Evolutionary conservation across 2,329 filamentous ascomycete species (phyloP), one percentile per base, ranked within the genome.

Genomic region (Ilyonectria mors-panacis): DNA sequence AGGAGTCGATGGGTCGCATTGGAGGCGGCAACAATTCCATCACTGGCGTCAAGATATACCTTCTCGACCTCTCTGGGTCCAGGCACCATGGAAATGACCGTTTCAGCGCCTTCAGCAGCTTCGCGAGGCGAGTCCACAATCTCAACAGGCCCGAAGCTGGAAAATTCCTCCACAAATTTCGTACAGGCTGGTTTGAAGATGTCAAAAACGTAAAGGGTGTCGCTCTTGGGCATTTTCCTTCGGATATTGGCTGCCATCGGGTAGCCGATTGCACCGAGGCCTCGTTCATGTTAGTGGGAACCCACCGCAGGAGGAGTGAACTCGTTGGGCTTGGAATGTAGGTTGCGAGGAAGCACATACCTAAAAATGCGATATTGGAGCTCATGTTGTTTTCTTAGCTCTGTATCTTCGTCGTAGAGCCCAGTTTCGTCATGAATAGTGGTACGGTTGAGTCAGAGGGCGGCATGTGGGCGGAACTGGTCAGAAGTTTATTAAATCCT

Each of bases 11-110:
- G 3, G 2, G 4, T 26, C 23, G 30, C 42, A 7, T 42, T 57
- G 10, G 35, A 7, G 4, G 60, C 56, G 8, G 65, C 23, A 37
- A 67, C 53, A 2, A 67, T 57, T 13, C 65, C 65, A 21, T 59
- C 45, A 2, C 26, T 28, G 2, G 10, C 3, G 13, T 67, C 15
- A 1, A 67, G 60, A 48, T 64, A 67, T 7, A 67, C 65, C 15
- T 47, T 1, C 17, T 15, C 15, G 13, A 64, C 65, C n/a, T 64
- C 33, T 1, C 15, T n/a, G 7, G 54, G 9, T 19, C 55, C 61
- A 23, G 65, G 65, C 6, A 67, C 50, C 48, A 64, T 67, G 2
- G 60, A 56, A 3, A 67, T 37, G 2, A 65, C 23, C 9, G 59
- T 48, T 1, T 42, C 47, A 2, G 55, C 26, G 3, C n/a, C 13